These are phyloP conservation scores for Apiotrichum akiyoshidainum DNA, from an alignment of 1,284 basidiomycete genomes.

Conservation along the genomic window DNA sequence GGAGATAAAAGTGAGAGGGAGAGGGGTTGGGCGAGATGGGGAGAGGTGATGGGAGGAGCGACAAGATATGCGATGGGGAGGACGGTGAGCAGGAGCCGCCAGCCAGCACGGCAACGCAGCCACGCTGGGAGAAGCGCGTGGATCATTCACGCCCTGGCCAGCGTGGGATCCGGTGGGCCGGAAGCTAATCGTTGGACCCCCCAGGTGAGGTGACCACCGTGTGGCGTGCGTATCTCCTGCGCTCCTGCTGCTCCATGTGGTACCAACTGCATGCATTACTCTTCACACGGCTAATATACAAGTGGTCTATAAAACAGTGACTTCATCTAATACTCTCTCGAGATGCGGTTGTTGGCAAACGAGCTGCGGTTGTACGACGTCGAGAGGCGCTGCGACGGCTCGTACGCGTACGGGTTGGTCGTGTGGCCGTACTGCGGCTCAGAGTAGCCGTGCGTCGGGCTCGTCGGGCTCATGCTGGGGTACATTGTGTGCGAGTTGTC, in stretches of 20 bases:
- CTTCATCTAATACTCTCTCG: neutral
- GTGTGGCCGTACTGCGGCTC: neutral
- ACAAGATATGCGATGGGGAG: constrained; percentile 4
- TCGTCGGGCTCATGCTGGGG: neutral
- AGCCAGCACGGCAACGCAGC: no score
- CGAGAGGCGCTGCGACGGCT: no score
- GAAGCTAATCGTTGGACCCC: no score
- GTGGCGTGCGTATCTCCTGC: no score
- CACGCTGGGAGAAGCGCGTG: no score
- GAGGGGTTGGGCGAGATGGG: constrained; percentile 1
- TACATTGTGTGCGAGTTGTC: neutral
- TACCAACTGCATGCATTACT: no score
- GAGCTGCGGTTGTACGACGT: neutral
- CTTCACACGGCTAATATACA: neutral
- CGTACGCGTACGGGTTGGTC: no score
- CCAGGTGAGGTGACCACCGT: no score
- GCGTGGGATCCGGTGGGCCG: no score
- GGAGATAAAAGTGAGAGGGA: constrained; percentile 4
- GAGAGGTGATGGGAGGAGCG: neutral
- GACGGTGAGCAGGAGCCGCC: neutral
- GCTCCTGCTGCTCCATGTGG: no score
- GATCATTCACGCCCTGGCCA: no score
- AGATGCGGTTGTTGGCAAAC: neutral
- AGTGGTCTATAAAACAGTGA: neutral
- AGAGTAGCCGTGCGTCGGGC: neutral